Evolutionary conservation across 148 eudicot species (phyloP), one percentile per base, ranked within the genome.

Genomic region (Rhododendron mucronatum): DNA sequence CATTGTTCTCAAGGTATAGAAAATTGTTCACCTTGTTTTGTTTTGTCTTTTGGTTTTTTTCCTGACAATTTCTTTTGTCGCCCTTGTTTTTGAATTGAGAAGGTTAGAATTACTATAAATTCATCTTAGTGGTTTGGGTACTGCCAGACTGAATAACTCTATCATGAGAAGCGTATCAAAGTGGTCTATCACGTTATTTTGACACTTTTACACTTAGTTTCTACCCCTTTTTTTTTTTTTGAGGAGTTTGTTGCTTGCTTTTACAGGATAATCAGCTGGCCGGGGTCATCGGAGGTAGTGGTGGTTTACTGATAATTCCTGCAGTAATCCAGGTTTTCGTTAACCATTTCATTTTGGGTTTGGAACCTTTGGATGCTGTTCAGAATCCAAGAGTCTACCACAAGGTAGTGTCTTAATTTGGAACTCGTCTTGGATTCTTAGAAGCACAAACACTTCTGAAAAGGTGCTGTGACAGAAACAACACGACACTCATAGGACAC

Each of bases 221-320:
- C 33, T 50, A 0, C 12, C 15, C 3, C 37, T 33, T 2, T 80
- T 14, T 53, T 15, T 2, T 80, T 28, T 47, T 44, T 10, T 47
- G 15, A 81, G 51, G 16, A 39, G 1, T 28, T 53, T 11, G 30
- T 51, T 11, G 41, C 14, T 59, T 74, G 23, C 44, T 82, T 69
- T 51, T 13, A 33, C 89, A 96, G 98, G 95, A 92, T 86, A 88
- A 91, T 82, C 94, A 95, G 84, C 83, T 95, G 90, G 98, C 88
- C 5, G 99, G 98, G 84, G 99, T 95, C 11, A 86, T 95, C 45
- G 99, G 99, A 18, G 99, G 98, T 9, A 95, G 99, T 86, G 99
- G 99, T 53, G 99, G 99, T 35, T 21, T 91, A 63, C 84, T 84
- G 88, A 97, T 97, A 81, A 95, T 95, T 82, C 89, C 98, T 0